A percentile compares a stretch with the other conserved stretches of the same genome.
These are phyloP conservation scores for Collybia sordida DNA, from an alignment of 768 basidiomycete genomes.

Conservation along the genomic window DNA sequence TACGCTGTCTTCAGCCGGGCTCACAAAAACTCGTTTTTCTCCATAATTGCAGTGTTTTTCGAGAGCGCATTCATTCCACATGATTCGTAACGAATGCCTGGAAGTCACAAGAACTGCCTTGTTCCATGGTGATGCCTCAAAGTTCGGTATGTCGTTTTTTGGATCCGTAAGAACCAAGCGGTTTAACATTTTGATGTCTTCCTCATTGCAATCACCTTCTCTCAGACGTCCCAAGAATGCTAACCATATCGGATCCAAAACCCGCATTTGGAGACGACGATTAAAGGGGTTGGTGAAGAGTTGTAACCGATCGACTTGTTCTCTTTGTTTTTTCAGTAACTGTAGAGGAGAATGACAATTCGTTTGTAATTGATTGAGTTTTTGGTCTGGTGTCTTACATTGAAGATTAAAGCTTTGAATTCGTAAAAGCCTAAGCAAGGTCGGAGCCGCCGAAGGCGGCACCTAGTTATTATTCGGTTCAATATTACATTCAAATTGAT, in stretches of 20 bases:
- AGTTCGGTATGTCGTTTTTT: background rate
- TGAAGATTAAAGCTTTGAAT: too few species aligned
- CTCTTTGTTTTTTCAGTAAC: too few species aligned
- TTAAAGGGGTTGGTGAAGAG: too few species aligned
- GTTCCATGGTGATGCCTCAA: background rate
- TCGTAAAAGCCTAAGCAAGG: too few species aligned
- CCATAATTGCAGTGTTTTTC: background rate
- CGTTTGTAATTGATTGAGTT: too few species aligned
- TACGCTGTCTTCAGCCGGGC: constrained; percentile 24
- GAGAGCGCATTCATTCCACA: background rate
- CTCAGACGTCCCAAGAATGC: background rate
- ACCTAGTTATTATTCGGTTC: too few species aligned
- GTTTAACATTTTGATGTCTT: background rate
- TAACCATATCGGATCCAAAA: background rate
- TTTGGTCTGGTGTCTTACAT: too few species aligned
- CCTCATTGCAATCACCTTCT: background rate
- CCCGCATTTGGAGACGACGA: too few species aligned
- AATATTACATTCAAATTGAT: too few species aligned
- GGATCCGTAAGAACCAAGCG: background rate
- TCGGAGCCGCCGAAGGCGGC: too few species aligned
- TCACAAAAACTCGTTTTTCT: background rate
- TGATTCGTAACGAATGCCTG: background rate
- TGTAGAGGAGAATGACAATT: too few species aligned
- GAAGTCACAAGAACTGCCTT: background rate
- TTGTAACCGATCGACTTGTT: too few species aligned